Evolutionary conservation across 1,139 yeast species (phyloP), one percentile per base, ranked within the genome.

Genomic region (Yamadazyma blattariae): DNA sequence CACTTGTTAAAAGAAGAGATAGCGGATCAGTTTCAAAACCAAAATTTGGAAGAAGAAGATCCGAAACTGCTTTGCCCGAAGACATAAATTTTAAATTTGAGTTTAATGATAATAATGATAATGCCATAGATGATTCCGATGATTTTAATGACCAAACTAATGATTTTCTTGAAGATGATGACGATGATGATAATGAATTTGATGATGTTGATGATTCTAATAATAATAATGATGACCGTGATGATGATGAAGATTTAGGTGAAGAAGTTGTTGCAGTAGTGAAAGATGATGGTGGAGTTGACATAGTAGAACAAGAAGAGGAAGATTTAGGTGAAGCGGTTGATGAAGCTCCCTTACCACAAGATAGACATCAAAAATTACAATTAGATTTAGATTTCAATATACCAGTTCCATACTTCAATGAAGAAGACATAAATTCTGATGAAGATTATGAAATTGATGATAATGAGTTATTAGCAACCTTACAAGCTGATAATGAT

Each of bases 281-380:
- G 5, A 12, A 16, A 9, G 48, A 46, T 24, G 40, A 18, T 29
- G n/a, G 16, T 14, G 18, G 8, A 27, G n/a, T 14, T 8, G 15
- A 16, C 9, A 28, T 12, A 4, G 8, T 22, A 8, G 18, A 20
- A 10, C 29, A 17, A 7, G 47, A 51, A 33, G 73, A 77, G 39
- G 90, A 83, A 54, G 90, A 82, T 59, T 67, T 82, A 16, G 90
- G 89, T 13, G 90, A 82, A 54, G 88, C 77, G 44, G 66, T 80
- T 25, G 53, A 50, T 34, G 37, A 31, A 22, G 19, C 32, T 10
- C 30, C 25, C 3, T 30, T 42, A 4, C 39, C 51, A 4, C 29
- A 33, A 25, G n/a, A 36, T 24, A 35, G 40, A 9, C 49, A 51
- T 19, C 39, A 40, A 20, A 38, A 42, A 30, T 39, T 50, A 31